These are phyloP conservation scores for Pisolithus tinctorius DNA, from an alignment of 768 basidiomycete genomes.

Conservation along the genomic window DNA sequence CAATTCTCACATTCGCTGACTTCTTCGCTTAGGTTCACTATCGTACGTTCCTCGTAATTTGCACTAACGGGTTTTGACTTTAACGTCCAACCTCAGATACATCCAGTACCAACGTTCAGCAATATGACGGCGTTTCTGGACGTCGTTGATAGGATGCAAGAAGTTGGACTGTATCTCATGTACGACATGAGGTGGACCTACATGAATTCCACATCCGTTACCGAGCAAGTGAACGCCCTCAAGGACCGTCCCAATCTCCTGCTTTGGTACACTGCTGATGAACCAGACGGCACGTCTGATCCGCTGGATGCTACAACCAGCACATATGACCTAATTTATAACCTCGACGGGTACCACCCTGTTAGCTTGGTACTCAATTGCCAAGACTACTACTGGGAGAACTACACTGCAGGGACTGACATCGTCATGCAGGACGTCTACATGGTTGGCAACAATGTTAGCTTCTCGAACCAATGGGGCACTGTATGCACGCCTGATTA, in stretches of 20 bases:
- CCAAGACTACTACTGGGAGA: slow-evolving; percentile 56
- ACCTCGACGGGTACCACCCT: slow-evolving; percentile 61
- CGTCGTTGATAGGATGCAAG: slow-evolving; percentile 66
- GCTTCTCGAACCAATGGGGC: slow-evolving; percentile 52
- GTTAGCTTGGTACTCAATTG: slow-evolving; percentile 61
- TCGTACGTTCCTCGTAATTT: slow-evolving; percentile 24
- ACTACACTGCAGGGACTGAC: slow-evolving; percentile 58
- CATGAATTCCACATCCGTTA: slow-evolving; percentile 55
- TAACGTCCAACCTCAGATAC: slow-evolving; percentile 36
- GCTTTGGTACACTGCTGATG: slow-evolving; percentile 69
- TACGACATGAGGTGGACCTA: slow-evolving; percentile 79
- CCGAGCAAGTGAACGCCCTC: slow-evolving; percentile 60
- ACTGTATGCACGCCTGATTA: slow-evolving; percentile 59
- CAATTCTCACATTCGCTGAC: not conserved
- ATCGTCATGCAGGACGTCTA: slow-evolving; percentile 62
- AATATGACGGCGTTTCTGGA: slow-evolving; percentile 50
- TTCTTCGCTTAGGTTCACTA: slow-evolving; percentile 8
- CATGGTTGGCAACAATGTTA: slow-evolving; percentile 51
- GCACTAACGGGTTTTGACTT: not conserved
- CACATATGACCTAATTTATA: slow-evolving; percentile 51
- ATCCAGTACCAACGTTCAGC: slow-evolving; percentile 62
- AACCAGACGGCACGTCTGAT: slow-evolving; percentile 66
- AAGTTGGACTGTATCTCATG: slow-evolving; percentile 66
- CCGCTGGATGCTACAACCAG: slow-evolving; percentile 49
- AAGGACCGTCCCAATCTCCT: slow-evolving; percentile 64